These are phyloP conservation scores for Macrolepiota fuliginosa DNA, from an alignment of 768 basidiomycete genomes.

Conservation along the genomic window DNA sequence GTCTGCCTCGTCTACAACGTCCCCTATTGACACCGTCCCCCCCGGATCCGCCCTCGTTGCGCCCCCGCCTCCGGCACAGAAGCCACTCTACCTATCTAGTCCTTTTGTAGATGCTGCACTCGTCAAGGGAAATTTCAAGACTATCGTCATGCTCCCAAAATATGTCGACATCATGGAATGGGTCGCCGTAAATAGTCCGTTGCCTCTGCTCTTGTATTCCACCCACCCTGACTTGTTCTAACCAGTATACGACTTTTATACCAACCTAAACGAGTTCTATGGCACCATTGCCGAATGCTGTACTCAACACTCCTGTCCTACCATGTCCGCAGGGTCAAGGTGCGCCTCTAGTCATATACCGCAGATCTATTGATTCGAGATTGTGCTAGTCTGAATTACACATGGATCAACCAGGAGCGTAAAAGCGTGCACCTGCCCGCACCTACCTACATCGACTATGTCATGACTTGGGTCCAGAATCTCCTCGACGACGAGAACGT, in stretches of 20 bases:
- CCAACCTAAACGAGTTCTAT: slow-evolving; percentile 96
- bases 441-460: slow-evolving; percentile 96
- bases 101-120: slow-evolving; percentile 97
- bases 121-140: slow-evolving; percentile 97
- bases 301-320: slow-evolving; percentile 83
- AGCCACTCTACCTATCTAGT: slow-evolving; percentile 83
- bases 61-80: background rate
- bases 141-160: slow-evolving; percentile 92
- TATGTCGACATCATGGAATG: slow-evolving; percentile 99
- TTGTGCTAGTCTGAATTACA: slow-evolving; percentile 75
- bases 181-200: slow-evolving; percentile 77
- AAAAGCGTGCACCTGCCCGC: slow-evolving; percentile 87
- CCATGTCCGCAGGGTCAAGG: slow-evolving; percentile 92
- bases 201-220: slow-evolving; percentile 14
- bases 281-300: slow-evolving; percentile 94
- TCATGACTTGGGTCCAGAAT: slow-evolving; percentile 96
- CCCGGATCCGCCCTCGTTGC: background rate
- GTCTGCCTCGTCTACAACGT: background rate
- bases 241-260: slow-evolving; percentile 97
- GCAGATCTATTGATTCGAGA: background rate
- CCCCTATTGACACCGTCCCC: background rate
- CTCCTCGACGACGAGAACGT: slow-evolving; percentile 90
- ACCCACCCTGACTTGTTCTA: background rate
- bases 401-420: slow-evolving; percentile 91
- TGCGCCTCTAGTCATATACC: slow-evolving; percentile 34